These are phyloP conservation scores for Sporothrix variecibatus DNA, from an alignment of 2,329 filamentous ascomycete species.

Conservation along the genomic window DNA sequence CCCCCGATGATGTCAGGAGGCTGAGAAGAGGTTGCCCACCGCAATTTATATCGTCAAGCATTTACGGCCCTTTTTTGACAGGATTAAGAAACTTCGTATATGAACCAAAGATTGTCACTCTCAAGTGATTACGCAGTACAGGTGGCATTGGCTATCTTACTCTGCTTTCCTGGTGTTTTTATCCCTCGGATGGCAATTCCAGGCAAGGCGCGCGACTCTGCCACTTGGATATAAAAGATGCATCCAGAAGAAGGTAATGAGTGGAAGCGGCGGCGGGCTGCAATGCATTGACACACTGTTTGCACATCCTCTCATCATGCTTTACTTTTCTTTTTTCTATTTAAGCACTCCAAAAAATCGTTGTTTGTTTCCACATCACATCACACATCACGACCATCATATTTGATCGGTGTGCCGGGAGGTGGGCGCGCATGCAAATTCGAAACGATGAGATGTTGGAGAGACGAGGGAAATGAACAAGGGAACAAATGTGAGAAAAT, in stretches of 20 bases:
- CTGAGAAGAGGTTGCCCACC: slow-evolving; percentile 11
- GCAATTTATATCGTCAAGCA: neutral
- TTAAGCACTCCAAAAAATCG: too few species aligned
- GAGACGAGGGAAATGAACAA: neutral
- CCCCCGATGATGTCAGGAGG: slow-evolving; percentile 16
- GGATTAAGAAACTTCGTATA: neutral
- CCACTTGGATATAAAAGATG: neutral
- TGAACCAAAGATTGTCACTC: neutral
- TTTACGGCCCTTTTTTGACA: neutral
- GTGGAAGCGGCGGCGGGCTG: neutral
- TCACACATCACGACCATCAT: neutral
- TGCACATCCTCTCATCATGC: neutral
- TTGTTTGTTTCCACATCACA: neutral
- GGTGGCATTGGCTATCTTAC: neutral
- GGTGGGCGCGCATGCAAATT: slow-evolving; percentile 12
- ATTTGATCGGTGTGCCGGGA: slow-evolving; percentile 20
- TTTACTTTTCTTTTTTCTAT: neutral
- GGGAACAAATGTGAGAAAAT: neutral
- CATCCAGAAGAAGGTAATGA: neutral
- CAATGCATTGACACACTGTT: slow-evolving; percentile 12
- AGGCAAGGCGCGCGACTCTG: neutral
- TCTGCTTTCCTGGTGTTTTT: neutral
- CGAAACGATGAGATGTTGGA: neutral
- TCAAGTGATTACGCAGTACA: neutral
- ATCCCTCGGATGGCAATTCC: neutral